Conservation (phyloP, 352 stramenopile species). For the Aphanomyces astaci region DNA sequence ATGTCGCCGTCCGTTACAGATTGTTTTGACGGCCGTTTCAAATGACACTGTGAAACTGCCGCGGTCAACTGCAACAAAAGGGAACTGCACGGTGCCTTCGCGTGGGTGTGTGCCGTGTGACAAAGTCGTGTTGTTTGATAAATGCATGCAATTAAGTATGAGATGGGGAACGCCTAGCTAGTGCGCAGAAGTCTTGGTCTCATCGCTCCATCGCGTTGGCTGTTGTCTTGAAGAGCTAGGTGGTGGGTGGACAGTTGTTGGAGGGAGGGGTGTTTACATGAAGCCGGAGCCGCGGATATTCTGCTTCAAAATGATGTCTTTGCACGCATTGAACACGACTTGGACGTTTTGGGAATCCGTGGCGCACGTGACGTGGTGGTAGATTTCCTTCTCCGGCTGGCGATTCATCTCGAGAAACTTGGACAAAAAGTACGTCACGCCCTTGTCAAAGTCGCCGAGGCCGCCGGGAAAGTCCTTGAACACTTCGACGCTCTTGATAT, state of each 20-base stretch:
- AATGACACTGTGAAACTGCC: no score
- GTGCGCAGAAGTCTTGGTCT: no score
- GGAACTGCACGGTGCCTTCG: no score
- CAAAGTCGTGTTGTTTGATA: background rate
- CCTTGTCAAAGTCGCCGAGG: slow-evolving; percentile 77
- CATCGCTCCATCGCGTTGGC: no score
- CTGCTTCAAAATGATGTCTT: slow-evolving; percentile 92
- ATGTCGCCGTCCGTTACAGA: no score
- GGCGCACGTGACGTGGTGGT: slow-evolving; percentile 93
- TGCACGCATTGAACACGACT: slow-evolving; percentile 95
- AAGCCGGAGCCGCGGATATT: slow-evolving; percentile 90
- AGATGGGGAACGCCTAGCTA: no score
- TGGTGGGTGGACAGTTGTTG: background rate
- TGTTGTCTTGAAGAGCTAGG: background rate
- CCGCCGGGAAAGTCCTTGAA: slow-evolving; percentile 88
- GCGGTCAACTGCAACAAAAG: no score
- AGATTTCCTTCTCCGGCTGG: slow-evolving; percentile 88
- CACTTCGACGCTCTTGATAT: slow-evolving; percentile 85
- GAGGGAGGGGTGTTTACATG: slow-evolving; percentile 41
- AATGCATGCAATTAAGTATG: slow-evolving; percentile 3
- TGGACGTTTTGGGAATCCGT: slow-evolving; percentile 96
- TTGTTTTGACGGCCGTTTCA: no score
- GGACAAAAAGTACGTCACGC: slow-evolving; percentile 84
- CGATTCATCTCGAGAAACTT: slow-evolving; percentile 95
- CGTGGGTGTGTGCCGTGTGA: no score